phyloP scores from a whole-genome alignment of 2,329 filamentous ascomycete species.

The Tolypocladium album region DNA sequence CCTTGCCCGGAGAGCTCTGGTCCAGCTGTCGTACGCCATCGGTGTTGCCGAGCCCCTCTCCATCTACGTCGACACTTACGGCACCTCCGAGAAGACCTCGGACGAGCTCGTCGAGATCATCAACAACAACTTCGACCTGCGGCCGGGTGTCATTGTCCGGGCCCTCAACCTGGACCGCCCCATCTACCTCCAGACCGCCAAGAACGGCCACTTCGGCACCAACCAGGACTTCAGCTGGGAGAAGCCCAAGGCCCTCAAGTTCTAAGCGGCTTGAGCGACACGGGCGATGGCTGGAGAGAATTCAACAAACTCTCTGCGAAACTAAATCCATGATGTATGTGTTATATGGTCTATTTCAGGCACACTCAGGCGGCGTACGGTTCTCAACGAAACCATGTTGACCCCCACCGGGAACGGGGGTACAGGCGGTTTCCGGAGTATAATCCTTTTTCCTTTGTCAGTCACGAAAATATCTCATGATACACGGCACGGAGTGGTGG shows the following conservation, averaged over 20 bases:
- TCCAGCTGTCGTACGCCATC: conserved; percentile 98
- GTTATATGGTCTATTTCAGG: conserved; percentile 26
- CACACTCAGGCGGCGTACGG: conserved; percentile 29
- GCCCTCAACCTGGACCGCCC: conserved; percentile 91
- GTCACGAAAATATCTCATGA: conserved; percentile 16
- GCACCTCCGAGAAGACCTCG: conserved; percentile 79
- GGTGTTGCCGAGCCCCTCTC: conserved; percentile 97
- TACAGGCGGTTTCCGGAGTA: conserved; percentile 23
- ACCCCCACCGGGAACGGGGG: conserved; percentile 20
- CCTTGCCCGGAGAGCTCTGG: conserved; percentile 83
- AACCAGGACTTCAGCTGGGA: conserved; percentile 98
- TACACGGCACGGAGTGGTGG: conserved; percentile 25
- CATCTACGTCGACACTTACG: conserved; percentile 96
- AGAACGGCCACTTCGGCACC: conserved; percentile 97
- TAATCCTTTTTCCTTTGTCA: conserved; percentile 5
- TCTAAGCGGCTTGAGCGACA: conserved; percentile 46
- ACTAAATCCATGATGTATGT: conserved; percentile 21
- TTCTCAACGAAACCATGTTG: conserved; percentile 34
- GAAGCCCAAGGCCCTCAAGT: conserved; percentile 89
- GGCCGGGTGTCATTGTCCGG: conserved; percentile 96
- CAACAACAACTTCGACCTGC: conserved; percentile 91
- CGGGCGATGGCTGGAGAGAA: conserved; percentile 17
- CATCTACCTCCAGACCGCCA: conserved; percentile 97
- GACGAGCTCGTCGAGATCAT: conserved; percentile 95
- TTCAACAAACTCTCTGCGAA: conserved; percentile 29